These are phyloP conservation scores for Piper longum DNA, from an alignment of 164 flowering plant species.

Conservation along the genomic window DNA sequence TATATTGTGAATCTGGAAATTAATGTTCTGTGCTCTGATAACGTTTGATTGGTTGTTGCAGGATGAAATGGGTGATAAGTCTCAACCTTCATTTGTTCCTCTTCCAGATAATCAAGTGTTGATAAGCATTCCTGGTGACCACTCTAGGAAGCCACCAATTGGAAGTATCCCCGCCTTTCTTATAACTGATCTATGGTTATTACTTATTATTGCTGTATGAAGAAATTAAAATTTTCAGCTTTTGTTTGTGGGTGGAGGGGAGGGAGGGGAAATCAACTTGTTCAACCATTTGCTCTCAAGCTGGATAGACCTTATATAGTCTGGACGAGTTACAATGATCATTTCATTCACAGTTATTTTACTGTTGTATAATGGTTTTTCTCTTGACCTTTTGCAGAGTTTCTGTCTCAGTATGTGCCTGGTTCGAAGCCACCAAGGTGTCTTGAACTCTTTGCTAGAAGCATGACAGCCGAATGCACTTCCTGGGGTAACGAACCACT, in stretches of 20 bases:
- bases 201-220: neutral
- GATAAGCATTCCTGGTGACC: constrained; percentile 82
- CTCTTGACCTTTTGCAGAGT: constrained; percentile 25
- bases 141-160: constrained; percentile 91
- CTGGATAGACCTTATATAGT: no score
- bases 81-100: constrained; percentile 7
- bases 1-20: no score
- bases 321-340: no score
- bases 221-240: neutral
- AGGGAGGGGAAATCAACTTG: no score
- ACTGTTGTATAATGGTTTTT: neutral
- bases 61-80: constrained; percentile 18
- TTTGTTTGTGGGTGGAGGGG: no score
- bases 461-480: constrained; percentile 54
- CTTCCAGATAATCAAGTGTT: constrained; percentile 43
- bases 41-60: constrained; percentile 8
- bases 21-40: no score
- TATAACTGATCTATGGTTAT: neutral
- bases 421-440: constrained; percentile 57
- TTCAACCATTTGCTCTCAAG: no score
- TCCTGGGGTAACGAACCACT: constrained; percentile 93
- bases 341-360: neutral
- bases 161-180: constrained; percentile 41
- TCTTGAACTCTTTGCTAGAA: constrained; percentile 90
- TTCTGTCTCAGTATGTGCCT: constrained; percentile 59